Percentiles rank a stretch among this genome's conserved stretches.
phyloP scores from a whole-genome alignment of 306 rosid genomes.

The Heteromeles arbutifolia region DNA sequence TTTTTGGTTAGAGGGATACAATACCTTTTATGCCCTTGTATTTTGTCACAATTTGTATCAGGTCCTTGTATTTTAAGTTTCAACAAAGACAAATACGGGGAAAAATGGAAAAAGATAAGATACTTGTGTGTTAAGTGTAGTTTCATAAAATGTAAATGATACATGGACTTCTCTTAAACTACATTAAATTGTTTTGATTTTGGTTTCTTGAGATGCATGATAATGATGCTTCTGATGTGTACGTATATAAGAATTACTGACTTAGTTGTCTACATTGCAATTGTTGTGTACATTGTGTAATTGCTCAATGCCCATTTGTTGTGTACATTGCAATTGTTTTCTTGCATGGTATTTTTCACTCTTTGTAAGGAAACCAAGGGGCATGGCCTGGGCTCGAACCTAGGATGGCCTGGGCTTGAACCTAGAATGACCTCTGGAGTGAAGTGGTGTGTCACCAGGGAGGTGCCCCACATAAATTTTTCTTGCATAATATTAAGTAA shows the following conservation, averaged over 20 bases:
- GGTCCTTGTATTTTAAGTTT: neutral
- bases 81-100: neutral
- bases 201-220: neutral
- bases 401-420: neutral
- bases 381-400: neutral
- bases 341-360: neutral
- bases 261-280: neutral
- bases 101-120: neutral
- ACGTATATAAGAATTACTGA: neutral
- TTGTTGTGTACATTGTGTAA: neutral
- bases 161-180: neutral
- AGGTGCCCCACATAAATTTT: neutral
- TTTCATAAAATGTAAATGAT: neutral
- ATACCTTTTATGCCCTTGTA: neutral
- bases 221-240: neutral
- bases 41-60: neutral
- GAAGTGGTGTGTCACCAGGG: neutral
- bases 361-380: neutral
- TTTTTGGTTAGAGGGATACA: neutral
- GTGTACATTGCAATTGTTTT: neutral
- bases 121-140: neutral
- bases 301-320: neutral
- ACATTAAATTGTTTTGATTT: neutral
- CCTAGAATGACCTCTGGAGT: neutral
- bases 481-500: slow-evolving; percentile 20